phyloP scores from a whole-genome alignment of 108 stramenopile genomes.

The Nitzschia palea region DNA sequence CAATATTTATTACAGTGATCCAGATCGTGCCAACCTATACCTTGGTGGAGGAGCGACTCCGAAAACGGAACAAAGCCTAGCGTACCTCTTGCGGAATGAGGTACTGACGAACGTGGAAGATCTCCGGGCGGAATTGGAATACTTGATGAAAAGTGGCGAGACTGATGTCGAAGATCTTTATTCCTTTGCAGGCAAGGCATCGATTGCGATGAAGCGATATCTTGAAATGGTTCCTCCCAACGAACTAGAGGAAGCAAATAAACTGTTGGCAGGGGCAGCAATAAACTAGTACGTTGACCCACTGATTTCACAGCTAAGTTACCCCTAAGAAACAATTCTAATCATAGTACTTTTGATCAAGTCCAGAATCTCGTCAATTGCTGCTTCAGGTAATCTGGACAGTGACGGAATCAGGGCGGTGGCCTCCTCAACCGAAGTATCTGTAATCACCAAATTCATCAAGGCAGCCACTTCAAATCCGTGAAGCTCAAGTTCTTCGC shows the following conservation, averaged over 20 bases:
- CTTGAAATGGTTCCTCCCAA: constrained; percentile 63
- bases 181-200: constrained; percentile 29
- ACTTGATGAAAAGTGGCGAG: constrained; percentile 43
- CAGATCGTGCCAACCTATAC: constrained; percentile 82
- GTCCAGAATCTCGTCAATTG: constrained; percentile 89
- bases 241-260: constrained; percentile 54
- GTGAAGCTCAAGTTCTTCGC: constrained; percentile 81
- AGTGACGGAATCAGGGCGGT: constrained; percentile 77
- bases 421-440: constrained; percentile 84
- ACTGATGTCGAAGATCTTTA: constrained; percentile 51
- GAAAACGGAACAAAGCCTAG: constrained; percentile 63
- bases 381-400: constrained; percentile 81
- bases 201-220: constrained; percentile 66
- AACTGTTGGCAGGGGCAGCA: neutral
- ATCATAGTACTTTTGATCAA: constrained; percentile 86
- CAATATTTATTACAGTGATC: constrained; percentile 87
- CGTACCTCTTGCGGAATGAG: constrained; percentile 81
- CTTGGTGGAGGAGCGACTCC: constrained; percentile 81
- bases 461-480: constrained; percentile 84
- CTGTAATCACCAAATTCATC: constrained; percentile 88
- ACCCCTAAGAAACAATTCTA: constrained; percentile 75
- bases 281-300: no score
- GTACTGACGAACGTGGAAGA: constrained; percentile 74
- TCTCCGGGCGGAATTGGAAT: constrained; percentile 68
- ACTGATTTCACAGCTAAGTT: neutral